Percentiles rank a stretch among this genome's conserved stretches.
phyloP scores from a whole-genome alignment of 2,329 filamentous ascomycete genomes.

The Cercospora zeae-maydis region DNA sequence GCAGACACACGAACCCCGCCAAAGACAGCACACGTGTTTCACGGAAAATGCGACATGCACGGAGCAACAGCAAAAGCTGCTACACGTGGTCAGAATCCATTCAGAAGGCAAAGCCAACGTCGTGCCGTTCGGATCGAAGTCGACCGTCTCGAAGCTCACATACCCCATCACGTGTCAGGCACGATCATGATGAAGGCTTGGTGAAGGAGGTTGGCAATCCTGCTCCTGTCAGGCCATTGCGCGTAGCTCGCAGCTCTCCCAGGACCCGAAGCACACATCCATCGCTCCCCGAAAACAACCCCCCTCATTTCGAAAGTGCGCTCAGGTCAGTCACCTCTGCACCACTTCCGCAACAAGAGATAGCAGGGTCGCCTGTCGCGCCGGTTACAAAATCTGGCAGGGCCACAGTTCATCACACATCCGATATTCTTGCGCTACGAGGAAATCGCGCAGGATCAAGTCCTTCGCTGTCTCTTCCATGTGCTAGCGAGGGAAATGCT shows the following conservation, averaged over 20 bases:
- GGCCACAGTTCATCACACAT: slow-evolving; percentile 20
- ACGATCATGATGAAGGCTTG: background rate
- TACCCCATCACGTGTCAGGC: background rate
- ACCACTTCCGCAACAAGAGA: background rate
- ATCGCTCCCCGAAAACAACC: background rate
- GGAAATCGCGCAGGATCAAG: background rate
- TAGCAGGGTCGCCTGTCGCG: background rate
- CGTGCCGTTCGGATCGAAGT: background rate
- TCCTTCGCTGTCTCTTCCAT: background rate
- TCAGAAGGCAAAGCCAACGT: background rate
- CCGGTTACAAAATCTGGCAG: background rate
- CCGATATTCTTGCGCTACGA: slow-evolving; percentile 26
- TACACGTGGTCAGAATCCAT: slow-evolving; percentile 45
- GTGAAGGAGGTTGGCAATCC: background rate
- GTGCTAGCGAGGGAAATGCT: background rate
- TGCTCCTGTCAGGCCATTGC: background rate
- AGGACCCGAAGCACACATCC: background rate
- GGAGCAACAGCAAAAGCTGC: slow-evolving; percentile 33
- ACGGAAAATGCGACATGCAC: background rate
- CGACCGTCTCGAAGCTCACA: background rate
- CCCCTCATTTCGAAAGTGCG: background rate
- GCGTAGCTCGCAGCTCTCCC: background rate
- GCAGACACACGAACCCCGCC: background rate
- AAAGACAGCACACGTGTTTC: background rate
- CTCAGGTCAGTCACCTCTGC: background rate